Conservation (phyloP, 2,329 filamentous ascomycete genomes). For the Grosmannia serpens region DNA sequence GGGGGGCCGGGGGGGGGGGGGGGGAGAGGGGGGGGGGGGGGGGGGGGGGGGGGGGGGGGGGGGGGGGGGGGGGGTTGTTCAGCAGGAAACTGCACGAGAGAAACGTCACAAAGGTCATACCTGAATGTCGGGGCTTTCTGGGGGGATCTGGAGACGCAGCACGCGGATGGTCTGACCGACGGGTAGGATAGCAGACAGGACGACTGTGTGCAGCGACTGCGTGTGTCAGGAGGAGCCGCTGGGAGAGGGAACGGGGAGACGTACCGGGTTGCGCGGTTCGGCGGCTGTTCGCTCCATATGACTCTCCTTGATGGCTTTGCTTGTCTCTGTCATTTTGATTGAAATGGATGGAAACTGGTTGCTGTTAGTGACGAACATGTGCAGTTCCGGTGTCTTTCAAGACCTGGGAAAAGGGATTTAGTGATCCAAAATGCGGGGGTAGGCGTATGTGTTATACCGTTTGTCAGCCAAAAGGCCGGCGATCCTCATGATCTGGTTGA, state of each 20-base stretch:
- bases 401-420: too few relatives aligned
- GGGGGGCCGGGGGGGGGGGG: too few relatives aligned
- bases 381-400: not conserved
- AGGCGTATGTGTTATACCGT: too few relatives aligned
- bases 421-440: too few relatives aligned
- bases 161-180: conserved; percentile 58
- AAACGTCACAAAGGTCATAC: not conserved
- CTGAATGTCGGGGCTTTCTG: conserved; percentile 26
- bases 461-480: too few relatives aligned
- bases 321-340: not conserved
- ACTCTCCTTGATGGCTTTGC: conserved; percentile 18
- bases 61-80: not conserved
- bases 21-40: too few relatives aligned
- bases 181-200: conserved; percentile 46
- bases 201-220: conserved; percentile 48
- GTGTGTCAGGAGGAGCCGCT: not conserved
- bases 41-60: conserved; percentile 50
- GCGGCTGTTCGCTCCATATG: conserved; percentile 64
- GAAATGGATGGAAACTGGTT: not conserved
- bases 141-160: conserved; percentile 50
- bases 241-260: not conserved
- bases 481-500: too few relatives aligned
- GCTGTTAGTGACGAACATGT: not conserved
- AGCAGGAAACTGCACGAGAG: too few relatives aligned
- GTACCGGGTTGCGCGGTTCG: conserved; percentile 28